Percentiles rank a stretch among this genome's conserved stretches.
phyloP scores from a whole-genome alignment of 169 alveolate species.

The Plasmodium falciparum region DNA sequence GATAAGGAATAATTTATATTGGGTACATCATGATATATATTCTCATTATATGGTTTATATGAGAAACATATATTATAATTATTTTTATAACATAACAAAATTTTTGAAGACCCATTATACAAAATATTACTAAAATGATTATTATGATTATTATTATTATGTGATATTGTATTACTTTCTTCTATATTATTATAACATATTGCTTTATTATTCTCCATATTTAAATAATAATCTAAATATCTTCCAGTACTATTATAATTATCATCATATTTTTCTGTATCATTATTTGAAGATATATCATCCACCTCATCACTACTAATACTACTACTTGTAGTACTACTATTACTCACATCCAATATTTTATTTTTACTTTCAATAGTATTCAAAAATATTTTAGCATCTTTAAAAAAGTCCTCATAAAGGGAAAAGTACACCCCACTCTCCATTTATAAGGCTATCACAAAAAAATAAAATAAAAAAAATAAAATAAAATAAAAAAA shows the following conservation, averaged over 20 bases:
- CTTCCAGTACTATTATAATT: not conserved
- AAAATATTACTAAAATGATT: not conserved
- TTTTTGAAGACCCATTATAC: conserved; percentile 11
- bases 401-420: conserved; percentile 69
- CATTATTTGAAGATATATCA: not conserved
- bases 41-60: conserved; percentile 20
- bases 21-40: conserved; percentile 9
- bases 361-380: conserved; percentile 53
- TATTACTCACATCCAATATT: conserved; percentile 6
- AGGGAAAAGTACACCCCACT: conserved; percentile 13
- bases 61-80: conserved; percentile 54
- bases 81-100: conserved; percentile 55
- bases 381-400: conserved; percentile 65
- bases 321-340: conserved; percentile 27
- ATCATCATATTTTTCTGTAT: not conserved
- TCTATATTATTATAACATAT: not conserved
- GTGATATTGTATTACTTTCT: not conserved
- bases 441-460: conserved; percentile 28
- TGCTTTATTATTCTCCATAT: not conserved
- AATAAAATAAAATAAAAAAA: not conserved
- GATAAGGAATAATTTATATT: conserved; percentile 33
- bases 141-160: not conserved
- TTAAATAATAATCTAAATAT: not conserved
- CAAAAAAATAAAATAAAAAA: not conserved
- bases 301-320: conserved; percentile 4